phyloP scores from a whole-genome alignment of 768 basidiomycete species.

The Psilocybe cubensis region DNA sequence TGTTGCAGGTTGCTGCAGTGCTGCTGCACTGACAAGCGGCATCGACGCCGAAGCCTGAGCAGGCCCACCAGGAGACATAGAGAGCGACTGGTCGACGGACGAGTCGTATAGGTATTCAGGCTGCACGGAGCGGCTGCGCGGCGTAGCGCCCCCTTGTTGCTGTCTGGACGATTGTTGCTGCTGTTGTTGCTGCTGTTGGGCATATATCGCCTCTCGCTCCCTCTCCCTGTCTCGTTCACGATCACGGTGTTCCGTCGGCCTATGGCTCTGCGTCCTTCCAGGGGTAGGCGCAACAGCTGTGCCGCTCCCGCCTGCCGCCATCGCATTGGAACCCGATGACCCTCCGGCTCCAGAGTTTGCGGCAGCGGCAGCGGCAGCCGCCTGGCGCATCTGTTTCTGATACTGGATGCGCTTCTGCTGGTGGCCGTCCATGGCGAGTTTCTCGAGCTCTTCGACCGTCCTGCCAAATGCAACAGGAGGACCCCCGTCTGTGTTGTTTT shows the following conservation, averaged over 20 bases:
- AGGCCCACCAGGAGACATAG: constrained; percentile 21
- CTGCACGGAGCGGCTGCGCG: constrained; percentile 60
- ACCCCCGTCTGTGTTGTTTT: constrained; percentile 23
- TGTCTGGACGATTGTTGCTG: background rate
- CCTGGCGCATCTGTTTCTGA: constrained; percentile 71
- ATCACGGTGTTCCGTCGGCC: constrained; percentile 40
- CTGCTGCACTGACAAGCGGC: constrained; percentile 28
- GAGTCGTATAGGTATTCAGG: constrained; percentile 81
- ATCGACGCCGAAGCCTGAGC: constrained; percentile 23
- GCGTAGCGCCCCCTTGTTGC: constrained; percentile 24
- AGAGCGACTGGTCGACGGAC: constrained; percentile 58
- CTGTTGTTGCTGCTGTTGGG: constrained; percentile 22
- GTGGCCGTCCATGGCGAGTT: constrained; percentile 29
- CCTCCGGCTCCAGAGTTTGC: background rate
- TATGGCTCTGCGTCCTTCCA: constrained; percentile 57
- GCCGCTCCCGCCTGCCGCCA: constrained; percentile 37
- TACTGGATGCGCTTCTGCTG: constrained; percentile 29
- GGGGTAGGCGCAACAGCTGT: constrained; percentile 24
- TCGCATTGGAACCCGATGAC: constrained; percentile 47
- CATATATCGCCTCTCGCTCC: constrained; percentile 5
- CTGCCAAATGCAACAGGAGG: constrained; percentile 24
- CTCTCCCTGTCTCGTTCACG: background rate
- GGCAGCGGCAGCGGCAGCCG: background rate
- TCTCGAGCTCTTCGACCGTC: constrained; percentile 27
- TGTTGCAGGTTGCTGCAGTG: background rate